Evolutionary conservation across 208 protist species (phyloP), one percentile per base, ranked within the genome.

Genomic region (Wallacemonas rigidus): DNA sequence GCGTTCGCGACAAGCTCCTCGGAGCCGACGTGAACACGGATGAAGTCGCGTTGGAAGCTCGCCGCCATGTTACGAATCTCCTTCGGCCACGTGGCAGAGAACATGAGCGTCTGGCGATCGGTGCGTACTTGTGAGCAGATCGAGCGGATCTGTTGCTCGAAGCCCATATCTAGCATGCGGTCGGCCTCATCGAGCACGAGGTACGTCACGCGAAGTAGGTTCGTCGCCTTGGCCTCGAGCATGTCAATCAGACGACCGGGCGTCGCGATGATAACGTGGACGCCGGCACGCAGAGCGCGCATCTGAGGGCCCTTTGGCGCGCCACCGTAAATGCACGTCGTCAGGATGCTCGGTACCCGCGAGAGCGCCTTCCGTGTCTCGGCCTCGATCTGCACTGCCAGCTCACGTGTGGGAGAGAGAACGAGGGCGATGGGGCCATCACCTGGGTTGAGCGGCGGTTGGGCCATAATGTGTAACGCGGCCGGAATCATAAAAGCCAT

Each of bases 111-210:
- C 86, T 99, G 98, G 35, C 98, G 74, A 76, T 99, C 96, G 7
- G 93, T 90, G 58, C 97, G 87, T 4, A 98, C 92, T 76, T 98
- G 94, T 15, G 88, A 87, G 70, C 99, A 87, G 51, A 99, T 94
- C 50, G 92, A 89, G n/a, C 81, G 90, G 50, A 99, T 99, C 82
- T 99, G 98, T 12, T 95, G 91, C 77, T 99, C 98, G 79, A 99
- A 99, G 39, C 98, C 98, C 91, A 99, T 98, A 77, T 99, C 98
- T 39, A 99, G 97, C 98, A 99, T 99, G 57, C 98, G 83, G 73
- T 99, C 98, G 6, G 98, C 98, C 82, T 99, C 98, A 75, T 99
- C 98, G 14, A 99, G 81, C 36, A 99, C 98, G 7, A 99, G 87
- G 80, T 98, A 99, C 63, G 94, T 99, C 77, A 98, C 97, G 58